Base-by-base conservation (phyloP, 805 yeast genomes). In the Kluyveromyces starmeri region DNA sequence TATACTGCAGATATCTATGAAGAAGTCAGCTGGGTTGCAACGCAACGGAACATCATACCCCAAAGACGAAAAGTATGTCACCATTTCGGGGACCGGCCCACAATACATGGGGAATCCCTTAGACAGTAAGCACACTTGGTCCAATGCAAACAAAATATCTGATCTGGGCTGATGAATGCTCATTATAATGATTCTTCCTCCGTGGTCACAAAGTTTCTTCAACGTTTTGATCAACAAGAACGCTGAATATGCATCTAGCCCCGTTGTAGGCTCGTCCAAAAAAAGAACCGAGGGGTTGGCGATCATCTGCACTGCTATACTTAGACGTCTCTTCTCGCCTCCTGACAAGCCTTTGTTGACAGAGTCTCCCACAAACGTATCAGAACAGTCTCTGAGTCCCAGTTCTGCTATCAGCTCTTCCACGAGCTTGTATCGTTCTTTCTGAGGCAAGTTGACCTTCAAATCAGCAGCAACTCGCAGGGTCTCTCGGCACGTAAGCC, bases 261-360 rank as follows among this genome's bases (percentile, higher is more conserved):
- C 94, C 0, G 95, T 83, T 1, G 95, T 84, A 5, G 95, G 94
- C 47, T 84, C 95, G 53, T 84, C 95, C 27, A 84, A 57, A 47
- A 83, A 83, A 40, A 85, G 56, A 2, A 84, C 61, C 0, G 86
- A 73, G 0, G 95, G 95, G 43, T 76, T 80, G 5, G 82, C 71
- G 31, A 84, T 63, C 50, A 84, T 60, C 52, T 84, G 94, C 12
- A 83, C 71, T 0, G 84, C 95, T 23, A 84, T 70, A 28, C 88
- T 78, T 4, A 82, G 67, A 39, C 95, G 58, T 47, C 95, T 56
- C 48, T 77, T 79, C 50, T 84, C 95, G 20, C 95, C 95, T 11
- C 95, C 95, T 4, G 89, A 80, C 4, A 84, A 59, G 17, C 82
- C 84, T 9, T 67, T 61, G 38, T 69, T 69, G 35, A 68, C 68